A percentile compares a stretch with the other conserved stretches of the same genome.
Conservation (phyloP, 176 grass and related monocot species). For the Saccharum spontaneum region DNA sequence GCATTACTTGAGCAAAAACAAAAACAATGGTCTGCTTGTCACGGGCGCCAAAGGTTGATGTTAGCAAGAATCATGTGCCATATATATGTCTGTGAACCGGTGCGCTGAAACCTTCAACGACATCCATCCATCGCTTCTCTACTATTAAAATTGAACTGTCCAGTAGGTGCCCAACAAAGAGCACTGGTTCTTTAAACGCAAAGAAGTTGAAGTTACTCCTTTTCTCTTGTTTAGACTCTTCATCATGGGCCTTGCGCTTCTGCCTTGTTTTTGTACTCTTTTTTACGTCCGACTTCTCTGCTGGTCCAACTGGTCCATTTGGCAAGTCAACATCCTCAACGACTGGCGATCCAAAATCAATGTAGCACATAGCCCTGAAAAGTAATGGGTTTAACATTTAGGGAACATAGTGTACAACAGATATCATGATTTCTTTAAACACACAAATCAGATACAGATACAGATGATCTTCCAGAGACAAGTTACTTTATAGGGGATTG, state of each 20-base stretch:
- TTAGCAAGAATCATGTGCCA: conserved; percentile 48
- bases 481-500: not conserved
- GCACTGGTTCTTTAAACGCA: conserved; percentile 65
- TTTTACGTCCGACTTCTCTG: conserved; percentile 41
- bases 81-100: conserved; percentile 83
- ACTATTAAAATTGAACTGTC: conserved; percentile 78
- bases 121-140: conserved; percentile 88
- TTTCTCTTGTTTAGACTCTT: conserved; percentile 44
- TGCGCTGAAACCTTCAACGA: conserved; percentile 59
- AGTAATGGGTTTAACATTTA: not conserved
- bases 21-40: not conserved
- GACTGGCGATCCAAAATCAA: conserved; percentile 85
- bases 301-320: conserved; percentile 11
- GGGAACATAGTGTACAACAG: not conserved
- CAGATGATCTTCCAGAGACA: not conserved
- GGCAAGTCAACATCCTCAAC: conserved; percentile 45
- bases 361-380: conserved; percentile 88
- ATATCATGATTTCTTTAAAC: not conserved
- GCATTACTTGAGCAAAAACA: conserved; percentile 8
- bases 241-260: conserved; percentile 56
- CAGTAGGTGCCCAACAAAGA: conserved; percentile 72
- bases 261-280: conserved; percentile 41
- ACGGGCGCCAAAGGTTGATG: conserved; percentile 5
- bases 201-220: conserved; percentile 73
- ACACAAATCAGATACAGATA: not conserved